Evolutionary conservation across 2,329 filamentous ascomycete genomes (phyloP), one percentile per base, ranked within the genome.

Genomic region (Sporothrix euskadiensis): DNA sequence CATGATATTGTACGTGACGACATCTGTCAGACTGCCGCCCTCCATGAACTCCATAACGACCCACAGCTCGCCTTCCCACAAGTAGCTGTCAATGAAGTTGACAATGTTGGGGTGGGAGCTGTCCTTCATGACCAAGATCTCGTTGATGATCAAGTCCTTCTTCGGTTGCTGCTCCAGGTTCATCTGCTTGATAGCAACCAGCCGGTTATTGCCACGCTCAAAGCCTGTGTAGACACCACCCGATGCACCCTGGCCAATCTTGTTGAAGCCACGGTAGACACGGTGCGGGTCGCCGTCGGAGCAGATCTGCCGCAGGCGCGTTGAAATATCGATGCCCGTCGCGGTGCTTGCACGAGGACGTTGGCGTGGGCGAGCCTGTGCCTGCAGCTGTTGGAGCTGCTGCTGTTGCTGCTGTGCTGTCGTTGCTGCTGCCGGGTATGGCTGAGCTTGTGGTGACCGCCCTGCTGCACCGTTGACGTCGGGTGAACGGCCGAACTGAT

Each of bases 41-140:
- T 99, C 95, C 96, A 99, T 99, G 80, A 95, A 99, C 83, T 99
- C 96, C 96, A 99, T 99, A 47, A 98, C 94, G 1, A 99, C 96
- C 96, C 96, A 99, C 41, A 99, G 85, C 81, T 98, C 96, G 59
- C 95, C 93, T 14, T 89, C 88, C 73, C 94, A 92, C 12, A 99
- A 86, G 81, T 94, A 98, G 81, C 94, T 98, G 84, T 98, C 96
- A 84, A 98, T 95, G 82, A 98, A 99, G 82, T 99, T 99, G 83
- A 99, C 96, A 83, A 99, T 97, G 81, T 98, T 98, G 79, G 94
- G 95, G 81, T 99, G 96, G 74, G 93, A 96, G 85, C 94, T 98
- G 79, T 98, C 96, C 84, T 97, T 97, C 96, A 99, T 99, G 74
- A 99, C 96, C 74, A 99, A 84, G 77, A 99, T 99, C 81, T 99